Evolutionary conservation across 164 flowering plant genomes (phyloP).

Genomic region (Chimonanthus salicifolius): DNA sequence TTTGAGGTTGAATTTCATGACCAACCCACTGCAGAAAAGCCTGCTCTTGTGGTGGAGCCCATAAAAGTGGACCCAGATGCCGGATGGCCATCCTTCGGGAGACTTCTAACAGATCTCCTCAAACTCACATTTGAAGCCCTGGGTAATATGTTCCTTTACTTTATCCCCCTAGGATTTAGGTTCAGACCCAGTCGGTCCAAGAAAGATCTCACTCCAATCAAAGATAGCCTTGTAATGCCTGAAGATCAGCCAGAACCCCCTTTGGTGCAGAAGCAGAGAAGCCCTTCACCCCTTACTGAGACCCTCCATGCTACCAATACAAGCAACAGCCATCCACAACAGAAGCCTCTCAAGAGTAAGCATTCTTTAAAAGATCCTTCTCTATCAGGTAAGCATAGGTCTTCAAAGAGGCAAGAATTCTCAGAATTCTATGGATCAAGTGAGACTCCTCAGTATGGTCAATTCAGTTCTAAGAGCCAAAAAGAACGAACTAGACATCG

Average conservation of each 20-base stretch:
- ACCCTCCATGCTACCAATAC: slow-evolving; percentile 13
- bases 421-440: slow-evolving; percentile 66
- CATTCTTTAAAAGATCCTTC: slow-evolving; percentile 59
- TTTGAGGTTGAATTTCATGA: slow-evolving; percentile 29
- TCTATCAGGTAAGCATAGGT: slow-evolving; percentile 58
- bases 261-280: slow-evolving; percentile 46
- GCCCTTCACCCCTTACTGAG: slow-evolving; percentile 56
- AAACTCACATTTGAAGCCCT: slow-evolving; percentile 58
- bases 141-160: slow-evolving; percentile 28
- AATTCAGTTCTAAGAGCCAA: slow-evolving; percentile 52
- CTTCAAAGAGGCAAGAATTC: slow-evolving; percentile 73
- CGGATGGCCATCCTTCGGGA: slow-evolving; percentile 87
- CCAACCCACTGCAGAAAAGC: slow-evolving; percentile 33
- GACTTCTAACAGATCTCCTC: slow-evolving; percentile 56
- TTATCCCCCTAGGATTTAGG: slow-evolving; percentile 31
- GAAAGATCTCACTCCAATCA: slow-evolving; percentile 66
- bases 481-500: slow-evolving; percentile 82
- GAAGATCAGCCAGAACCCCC: slow-evolving; percentile 59
- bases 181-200: slow-evolving; percentile 27
- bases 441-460: slow-evolving; percentile 46
- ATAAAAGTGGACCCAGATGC: slow-evolving; percentile 59
- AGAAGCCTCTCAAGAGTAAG: slow-evolving; percentile 55
- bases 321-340: slow-evolving; percentile 36
- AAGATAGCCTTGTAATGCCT: slow-evolving; percentile 74
- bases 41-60: slow-evolving; percentile 32